A percentile compares a stretch with the other conserved stretches of the same genome.
These are phyloP conservation scores for Saccharomyces paradoxus DNA, from an alignment of 805 yeast species.

Conservation along the genomic window DNA sequence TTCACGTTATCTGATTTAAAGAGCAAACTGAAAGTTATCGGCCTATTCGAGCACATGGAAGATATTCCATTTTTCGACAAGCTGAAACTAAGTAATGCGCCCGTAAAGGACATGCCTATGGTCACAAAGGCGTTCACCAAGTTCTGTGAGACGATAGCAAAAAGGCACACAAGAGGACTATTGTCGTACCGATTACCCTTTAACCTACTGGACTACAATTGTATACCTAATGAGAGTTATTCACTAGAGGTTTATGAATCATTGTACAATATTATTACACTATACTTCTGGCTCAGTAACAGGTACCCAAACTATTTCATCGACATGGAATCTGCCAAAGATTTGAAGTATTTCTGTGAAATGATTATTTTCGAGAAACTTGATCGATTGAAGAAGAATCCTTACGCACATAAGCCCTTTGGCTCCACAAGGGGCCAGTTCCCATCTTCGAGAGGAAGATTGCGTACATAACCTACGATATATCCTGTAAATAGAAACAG, in stretches of 20 bases:
- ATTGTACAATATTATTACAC: constrained; percentile 55
- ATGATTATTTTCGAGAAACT: constrained; percentile 34
- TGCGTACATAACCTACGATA: constrained; percentile 1
- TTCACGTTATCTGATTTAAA: constrained; percentile 24
- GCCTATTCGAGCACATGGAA: constrained; percentile 36
- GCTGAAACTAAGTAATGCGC: constrained; percentile 52
- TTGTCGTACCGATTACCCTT: constrained; percentile 40
- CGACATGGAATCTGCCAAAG: constrained; percentile 66
- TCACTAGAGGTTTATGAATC: constrained; percentile 41
- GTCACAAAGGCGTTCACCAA: constrained; percentile 38
- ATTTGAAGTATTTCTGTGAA: constrained; percentile 63
- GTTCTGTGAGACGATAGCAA: constrained; percentile 48
- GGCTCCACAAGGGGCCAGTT: not conserved
- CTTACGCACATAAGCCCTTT: constrained; percentile 14
- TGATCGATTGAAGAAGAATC: constrained; percentile 27
- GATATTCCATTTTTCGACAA: constrained; percentile 49
- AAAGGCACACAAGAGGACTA: constrained; percentile 45
- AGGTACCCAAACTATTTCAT: constrained; percentile 77
- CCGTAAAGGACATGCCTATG: constrained; percentile 38
- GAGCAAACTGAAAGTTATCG: constrained; percentile 34
- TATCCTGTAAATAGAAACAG: not conserved
- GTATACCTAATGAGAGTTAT: constrained; percentile 18
- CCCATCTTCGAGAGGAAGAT: constrained; percentile 4
- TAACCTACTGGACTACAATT: constrained; percentile 19
- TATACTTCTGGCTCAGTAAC: constrained; percentile 80